Evolutionary conservation across 192 early-diverging fungal species (phyloP).

Genomic region (Dissophora ornata): DNA sequence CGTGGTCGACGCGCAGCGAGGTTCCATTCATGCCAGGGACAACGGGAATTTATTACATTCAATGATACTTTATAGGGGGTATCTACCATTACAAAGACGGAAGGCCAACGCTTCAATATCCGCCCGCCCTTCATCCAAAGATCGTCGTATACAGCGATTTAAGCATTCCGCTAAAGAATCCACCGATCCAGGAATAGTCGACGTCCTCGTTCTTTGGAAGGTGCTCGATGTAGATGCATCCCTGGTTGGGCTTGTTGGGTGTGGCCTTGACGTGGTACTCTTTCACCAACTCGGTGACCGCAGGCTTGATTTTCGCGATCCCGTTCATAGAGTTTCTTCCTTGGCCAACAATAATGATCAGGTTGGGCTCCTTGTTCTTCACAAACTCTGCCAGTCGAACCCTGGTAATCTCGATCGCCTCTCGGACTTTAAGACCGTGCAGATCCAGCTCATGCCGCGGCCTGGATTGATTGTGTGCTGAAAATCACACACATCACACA

Average conservation of each 20-base stretch:
- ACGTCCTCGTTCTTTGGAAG: slow-evolving; percentile 46
- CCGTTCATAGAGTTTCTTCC: slow-evolving; percentile 66
- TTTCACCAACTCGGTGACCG: slow-evolving; percentile 65
- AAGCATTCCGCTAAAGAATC: slow-evolving; percentile 27
- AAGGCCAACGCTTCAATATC: too few relatives aligned
- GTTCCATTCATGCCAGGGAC: too few relatives aligned
- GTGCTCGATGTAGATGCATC: slow-evolving; percentile 69
- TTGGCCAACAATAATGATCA: slow-evolving; percentile 74
- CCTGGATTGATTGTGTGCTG: slow-evolving; percentile 59
- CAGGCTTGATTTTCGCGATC: slow-evolving; percentile 76
- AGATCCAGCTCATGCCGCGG: slow-evolving; percentile 69
- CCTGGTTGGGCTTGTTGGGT: slow-evolving; percentile 66
- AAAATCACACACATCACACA: slow-evolving; percentile 3
- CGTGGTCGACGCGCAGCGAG: too few relatives aligned
- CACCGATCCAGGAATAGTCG: slow-evolving; percentile 61
- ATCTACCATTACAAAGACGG: too few relatives aligned
- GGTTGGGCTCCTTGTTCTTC: slow-evolving; percentile 47
- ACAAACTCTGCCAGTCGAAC: slow-evolving; percentile 63
- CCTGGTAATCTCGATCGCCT: slow-evolving; percentile 64
- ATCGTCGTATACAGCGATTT: too few relatives aligned
- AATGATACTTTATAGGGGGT: too few relatives aligned
- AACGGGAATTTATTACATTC: too few relatives aligned
- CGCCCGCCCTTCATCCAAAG: too few relatives aligned
- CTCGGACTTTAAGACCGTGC: slow-evolving; percentile 75
- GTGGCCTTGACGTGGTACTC: slow-evolving; percentile 62